Base-by-base conservation (phyloP, 1,284 basidiomycete species). In the Apiotrichum akiyoshidainum region DNA sequence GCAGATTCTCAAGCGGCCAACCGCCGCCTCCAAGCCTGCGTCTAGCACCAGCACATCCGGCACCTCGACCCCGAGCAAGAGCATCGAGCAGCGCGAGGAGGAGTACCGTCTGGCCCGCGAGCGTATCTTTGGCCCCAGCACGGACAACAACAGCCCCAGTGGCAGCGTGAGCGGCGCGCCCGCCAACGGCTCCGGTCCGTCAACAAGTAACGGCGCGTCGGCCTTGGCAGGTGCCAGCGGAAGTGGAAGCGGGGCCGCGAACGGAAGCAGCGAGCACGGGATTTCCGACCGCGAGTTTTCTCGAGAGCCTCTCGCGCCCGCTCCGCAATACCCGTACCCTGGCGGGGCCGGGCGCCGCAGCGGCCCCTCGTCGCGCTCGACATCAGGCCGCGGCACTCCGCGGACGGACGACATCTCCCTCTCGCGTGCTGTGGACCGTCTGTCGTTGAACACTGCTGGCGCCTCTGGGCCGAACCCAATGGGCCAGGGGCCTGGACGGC, bases 41-140 rank as follows among this genome's bases (percentile, higher is more conserved):
- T 8, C 34, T 5, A 22, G 21, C 19, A 11, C 42, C 7, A 41
- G 47, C 39, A 52, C 46, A 16, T 57, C 52, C 46, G 63, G 63
- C n/a, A 47, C 53, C 0, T 55, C 51, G 17, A 58, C 63, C 42
- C 59, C 57, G 46, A 22, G 33, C 11, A 65, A 65, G 55, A 52
- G 49, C 21, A 51, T 61, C 42, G 55, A 58, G 5, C 63, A 65
- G 57, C 39, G 63, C 6, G 63, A 65, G 44, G 63, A 65, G 55
- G 63, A 65, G 50, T 65, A 65, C 54, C 57, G 63, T 2, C 46
- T 65, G 1, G 63, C 63, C 10, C 54, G 63, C 14, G 63, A 65
- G 55, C 52, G 63, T 4, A 65, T 65, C 58, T 65, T 65, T 46
- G 63, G 61, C 13, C 31, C 52, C 13, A 31, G 35, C 12, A 39